phyloP scores from a whole-genome alignment of 2,329 filamentous ascomycete genomes.

The Sporothrix curviconia region DNA sequence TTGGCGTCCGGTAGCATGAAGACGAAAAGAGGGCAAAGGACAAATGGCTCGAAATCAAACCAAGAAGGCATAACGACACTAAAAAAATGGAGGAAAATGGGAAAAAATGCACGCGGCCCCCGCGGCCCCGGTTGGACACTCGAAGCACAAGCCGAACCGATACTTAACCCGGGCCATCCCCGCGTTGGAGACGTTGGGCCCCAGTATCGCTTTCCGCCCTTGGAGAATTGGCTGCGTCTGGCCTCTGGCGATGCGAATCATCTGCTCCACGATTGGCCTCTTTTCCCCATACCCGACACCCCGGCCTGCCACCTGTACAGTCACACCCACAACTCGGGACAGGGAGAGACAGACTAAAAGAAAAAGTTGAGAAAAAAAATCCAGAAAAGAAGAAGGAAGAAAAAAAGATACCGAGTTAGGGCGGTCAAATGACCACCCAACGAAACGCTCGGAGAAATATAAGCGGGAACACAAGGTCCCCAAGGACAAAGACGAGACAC shows the following conservation, averaged over 20 bases:
- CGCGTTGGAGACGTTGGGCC: neutral
- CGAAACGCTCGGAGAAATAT: neutral
- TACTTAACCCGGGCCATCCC: neutral
- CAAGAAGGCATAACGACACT: neutral
- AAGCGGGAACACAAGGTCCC: neutral
- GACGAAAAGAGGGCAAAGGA: neutral
- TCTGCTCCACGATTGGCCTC: neutral
- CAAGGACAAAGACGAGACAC: neutral
- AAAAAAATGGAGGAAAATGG: neutral
- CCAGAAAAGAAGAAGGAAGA: neutral
- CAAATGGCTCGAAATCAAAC: neutral
- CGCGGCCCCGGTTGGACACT: neutral
- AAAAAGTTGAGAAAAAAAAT: neutral
- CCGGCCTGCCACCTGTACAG: too few species aligned
- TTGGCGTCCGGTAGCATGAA: neutral
- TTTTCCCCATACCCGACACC: too few species aligned
- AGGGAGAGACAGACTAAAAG: too few species aligned
- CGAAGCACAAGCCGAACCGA: constrained; percentile 4
- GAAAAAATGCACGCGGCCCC: neutral
- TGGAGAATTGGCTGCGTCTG: too few species aligned
- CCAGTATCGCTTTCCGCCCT: too few species aligned
- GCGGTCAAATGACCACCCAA: neutral
- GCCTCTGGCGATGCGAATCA: neutral
- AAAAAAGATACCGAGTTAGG: neutral
- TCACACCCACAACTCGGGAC: too few species aligned